These are phyloP conservation scores for Penicillium frequentans DNA, from an alignment of 2,329 filamentous ascomycete genomes.

Conservation along the genomic window DNA sequence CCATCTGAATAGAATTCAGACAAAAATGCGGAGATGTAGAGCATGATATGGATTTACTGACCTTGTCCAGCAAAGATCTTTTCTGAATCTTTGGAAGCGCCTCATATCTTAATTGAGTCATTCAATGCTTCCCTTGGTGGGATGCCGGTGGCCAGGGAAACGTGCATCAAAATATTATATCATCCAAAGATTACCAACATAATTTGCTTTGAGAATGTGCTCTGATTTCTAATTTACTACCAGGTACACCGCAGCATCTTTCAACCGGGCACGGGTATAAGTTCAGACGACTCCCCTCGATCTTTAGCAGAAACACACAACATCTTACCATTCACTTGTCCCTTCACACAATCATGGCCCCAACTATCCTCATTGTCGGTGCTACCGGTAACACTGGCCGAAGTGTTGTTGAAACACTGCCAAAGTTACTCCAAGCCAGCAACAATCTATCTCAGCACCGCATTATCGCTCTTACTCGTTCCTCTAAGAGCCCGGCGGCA, in stretches of 20 bases:
- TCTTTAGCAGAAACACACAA: background rate
- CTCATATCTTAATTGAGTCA: too few species aligned
- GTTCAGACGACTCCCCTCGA: background rate
- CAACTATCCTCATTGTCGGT: slow-evolving; percentile 37
- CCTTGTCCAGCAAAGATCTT: too few species aligned
- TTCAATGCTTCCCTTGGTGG: too few species aligned
- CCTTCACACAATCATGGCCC: slow-evolving; percentile 25
- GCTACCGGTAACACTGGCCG: slow-evolving; percentile 43
- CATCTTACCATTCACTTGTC: background rate
- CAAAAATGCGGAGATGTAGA: too few species aligned
- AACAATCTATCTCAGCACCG: slow-evolving; percentile 16
- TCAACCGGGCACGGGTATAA: background rate
- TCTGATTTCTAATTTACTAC: background rate
- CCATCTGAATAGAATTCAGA: too few species aligned
- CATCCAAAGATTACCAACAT: background rate
- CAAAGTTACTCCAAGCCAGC: slow-evolving; percentile 21
- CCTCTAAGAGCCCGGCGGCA: slow-evolving; percentile 18
- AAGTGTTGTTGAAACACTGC: slow-evolving; percentile 28
- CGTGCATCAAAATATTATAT: background rate
- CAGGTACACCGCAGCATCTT: background rate
- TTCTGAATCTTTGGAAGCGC: too few species aligned
- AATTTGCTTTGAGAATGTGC: background rate
- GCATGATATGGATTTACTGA: too few species aligned
- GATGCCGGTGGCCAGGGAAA: too few species aligned
- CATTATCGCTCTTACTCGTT: slow-evolving; percentile 36